Percentiles rank a stretch among this genome's conserved stretches.
Evolutionary conservation across 148 eudicot genomes (phyloP).

Genomic region (Amaranthus cruentus): DNA sequence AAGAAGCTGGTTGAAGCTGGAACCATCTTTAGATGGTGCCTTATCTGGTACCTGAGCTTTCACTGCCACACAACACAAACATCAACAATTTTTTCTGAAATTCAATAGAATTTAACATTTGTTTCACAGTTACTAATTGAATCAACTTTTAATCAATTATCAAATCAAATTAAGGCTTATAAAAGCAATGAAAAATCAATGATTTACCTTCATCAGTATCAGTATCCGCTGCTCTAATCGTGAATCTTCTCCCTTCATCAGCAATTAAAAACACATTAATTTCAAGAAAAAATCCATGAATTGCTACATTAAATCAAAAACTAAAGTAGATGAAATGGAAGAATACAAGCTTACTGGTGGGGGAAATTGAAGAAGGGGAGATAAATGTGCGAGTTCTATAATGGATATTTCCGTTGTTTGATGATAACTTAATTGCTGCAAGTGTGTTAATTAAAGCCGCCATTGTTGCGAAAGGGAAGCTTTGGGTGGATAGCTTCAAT

Average conservation of each 20-base stretch:
- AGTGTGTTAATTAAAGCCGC: too few relatives aligned
- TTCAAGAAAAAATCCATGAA: too few relatives aligned
- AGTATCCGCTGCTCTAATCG: constrained; percentile 71
- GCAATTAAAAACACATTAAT: not conserved
- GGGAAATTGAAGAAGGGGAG: too few relatives aligned
- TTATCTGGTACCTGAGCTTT: constrained; percentile 70
- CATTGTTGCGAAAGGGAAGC: too few relatives aligned
- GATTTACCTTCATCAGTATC: constrained; percentile 60
- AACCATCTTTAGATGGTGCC: constrained; percentile 71
- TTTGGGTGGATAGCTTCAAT: too few relatives aligned
- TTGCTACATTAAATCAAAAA: too few relatives aligned
- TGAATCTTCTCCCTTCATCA: constrained; percentile 54
- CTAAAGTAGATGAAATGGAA: too few relatives aligned
- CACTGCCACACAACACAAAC: constrained; percentile 39
- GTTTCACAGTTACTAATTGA: not conserved
- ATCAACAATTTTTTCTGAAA: not conserved
- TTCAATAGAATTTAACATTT: not conserved
- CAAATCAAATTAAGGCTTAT: not conserved
- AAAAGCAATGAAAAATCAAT: not conserved
- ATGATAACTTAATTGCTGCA: too few relatives aligned
- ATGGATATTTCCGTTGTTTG: too few relatives aligned
- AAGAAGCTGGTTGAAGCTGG: constrained; percentile 81
- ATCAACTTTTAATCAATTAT: not conserved
- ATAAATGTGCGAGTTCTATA: too few relatives aligned
- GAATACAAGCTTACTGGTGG: too few relatives aligned